Conservation (phyloP, 2,329 filamentous ascomycete genomes). For the Fusarium coicis region DNA sequence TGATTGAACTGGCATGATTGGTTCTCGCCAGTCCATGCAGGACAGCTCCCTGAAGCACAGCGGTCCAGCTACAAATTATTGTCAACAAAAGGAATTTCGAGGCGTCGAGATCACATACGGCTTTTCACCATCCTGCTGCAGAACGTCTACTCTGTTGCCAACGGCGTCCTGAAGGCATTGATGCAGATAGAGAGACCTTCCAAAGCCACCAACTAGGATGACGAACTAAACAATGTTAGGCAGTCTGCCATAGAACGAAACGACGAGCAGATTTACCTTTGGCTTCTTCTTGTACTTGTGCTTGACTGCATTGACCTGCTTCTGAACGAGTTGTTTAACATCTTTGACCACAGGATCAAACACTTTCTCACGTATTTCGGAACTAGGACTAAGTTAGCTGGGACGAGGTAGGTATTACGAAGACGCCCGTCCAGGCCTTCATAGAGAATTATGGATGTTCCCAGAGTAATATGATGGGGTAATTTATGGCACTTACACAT, state of each 20-base stretch:
- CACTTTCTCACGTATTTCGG: conserved; percentile 10
- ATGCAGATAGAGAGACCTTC: conserved; percentile 47
- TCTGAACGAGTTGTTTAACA: conserved; percentile 40
- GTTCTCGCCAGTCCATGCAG: conserved; percentile 39
- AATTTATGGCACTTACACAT: conserved; percentile 5
- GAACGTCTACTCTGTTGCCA: conserved; percentile 35
- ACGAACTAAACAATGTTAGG: conserved; percentile 45
- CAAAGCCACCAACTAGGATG: conserved; percentile 55
- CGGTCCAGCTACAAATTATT: conserved; percentile 46
- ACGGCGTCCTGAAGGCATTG: conserved; percentile 33
- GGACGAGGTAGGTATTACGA: not conserved
- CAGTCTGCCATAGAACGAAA: not conserved
- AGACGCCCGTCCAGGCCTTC: no score
- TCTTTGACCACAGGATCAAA: conserved; percentile 42
- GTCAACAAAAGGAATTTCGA: not conserved
- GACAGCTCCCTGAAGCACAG: conserved; percentile 50
- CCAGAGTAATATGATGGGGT: not conserved
- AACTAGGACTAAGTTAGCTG: not conserved
- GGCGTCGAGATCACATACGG: conserved; percentile 46
- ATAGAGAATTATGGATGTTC: no score
- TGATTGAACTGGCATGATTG: conserved; percentile 1
- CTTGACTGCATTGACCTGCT: conserved; percentile 45
- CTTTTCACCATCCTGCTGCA: conserved; percentile 46
- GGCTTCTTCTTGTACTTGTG: conserved; percentile 35
- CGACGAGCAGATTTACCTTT: conserved; percentile 39